These are phyloP conservation scores for Cutaneotrichosporon sp. DNA, from an alignment of 1,284 basidiomycete genomes.

Conservation along the genomic window DNA sequence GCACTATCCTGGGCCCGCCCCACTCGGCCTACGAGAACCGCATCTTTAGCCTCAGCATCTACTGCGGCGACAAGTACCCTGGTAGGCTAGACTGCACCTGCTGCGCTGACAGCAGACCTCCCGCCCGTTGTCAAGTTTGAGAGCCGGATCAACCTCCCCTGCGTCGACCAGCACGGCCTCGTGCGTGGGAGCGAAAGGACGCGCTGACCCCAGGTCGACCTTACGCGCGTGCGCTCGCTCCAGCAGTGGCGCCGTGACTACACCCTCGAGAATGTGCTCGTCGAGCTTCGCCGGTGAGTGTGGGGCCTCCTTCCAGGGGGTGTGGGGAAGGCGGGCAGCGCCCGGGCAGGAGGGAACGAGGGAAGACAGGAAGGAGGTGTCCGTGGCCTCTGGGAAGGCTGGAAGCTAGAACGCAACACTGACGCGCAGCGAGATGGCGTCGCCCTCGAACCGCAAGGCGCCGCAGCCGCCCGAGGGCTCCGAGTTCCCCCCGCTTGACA, in stretches of 20 bases:
- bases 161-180: conserved; percentile 74
- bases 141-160: conserved; percentile 93
- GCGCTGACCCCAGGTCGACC: conserved; percentile 62
- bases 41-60: conserved; percentile 93
- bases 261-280: conserved; percentile 84
- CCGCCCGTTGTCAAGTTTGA: conserved; percentile 63
- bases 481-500: conserved; percentile 51
- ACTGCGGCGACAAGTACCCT: conserved; percentile 81
- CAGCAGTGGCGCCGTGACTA: conserved; percentile 70
- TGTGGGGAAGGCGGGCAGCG: not conserved
- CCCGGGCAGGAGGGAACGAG: not conserved
- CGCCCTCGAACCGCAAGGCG: conserved; percentile 85
- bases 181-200: conserved; percentile 40
- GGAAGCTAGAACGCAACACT: not conserved
- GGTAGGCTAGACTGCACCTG: conserved; percentile 60
- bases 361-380: not conserved
- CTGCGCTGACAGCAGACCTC: conserved; percentile 29
- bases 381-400: not conserved
- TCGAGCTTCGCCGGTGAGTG: conserved; percentile 81
- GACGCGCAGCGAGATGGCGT: conserved; percentile 81
- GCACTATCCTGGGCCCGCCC: conserved; percentile 96
- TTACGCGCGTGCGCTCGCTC: conserved; percentile 68
- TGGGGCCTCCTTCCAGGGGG: not conserved
- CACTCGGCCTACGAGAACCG: conserved; percentile 98
- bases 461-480: conserved; percentile 91